Conservation (phyloP, 176 grass and related monocot species). For the Musa beccarii region DNA sequence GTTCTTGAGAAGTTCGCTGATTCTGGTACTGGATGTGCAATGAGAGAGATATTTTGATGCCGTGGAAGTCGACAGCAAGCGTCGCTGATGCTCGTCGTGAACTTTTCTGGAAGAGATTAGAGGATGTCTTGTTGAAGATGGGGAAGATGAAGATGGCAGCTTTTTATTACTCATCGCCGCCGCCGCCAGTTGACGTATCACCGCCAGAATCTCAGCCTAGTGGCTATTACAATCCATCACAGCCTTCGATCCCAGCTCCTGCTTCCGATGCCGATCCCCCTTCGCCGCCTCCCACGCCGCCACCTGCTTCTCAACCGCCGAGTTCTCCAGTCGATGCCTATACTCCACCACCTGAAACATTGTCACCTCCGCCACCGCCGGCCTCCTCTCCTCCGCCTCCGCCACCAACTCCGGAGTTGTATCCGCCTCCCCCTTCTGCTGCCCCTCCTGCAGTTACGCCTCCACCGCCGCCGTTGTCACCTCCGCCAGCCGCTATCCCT, state of each 20-base stretch:
- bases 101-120: too few species aligned
- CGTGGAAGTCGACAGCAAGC: too few species aligned
- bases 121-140: neutral
- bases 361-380: constrained; percentile 23
- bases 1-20: neutral
- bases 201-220: constrained; percentile 17
- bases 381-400: constrained; percentile 24
- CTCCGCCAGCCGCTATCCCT: constrained; percentile 33
- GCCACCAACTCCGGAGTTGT: constrained; percentile 10
- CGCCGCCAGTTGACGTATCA: constrained; percentile 25
- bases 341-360: constrained; percentile 7
- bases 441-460: constrained; percentile 18
- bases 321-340: neutral
- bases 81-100: too few species aligned
- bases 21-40: neutral
- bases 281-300: constrained; percentile 22
- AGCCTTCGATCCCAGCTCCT: constrained; percentile 10
- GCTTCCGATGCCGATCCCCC: constrained; percentile 34
- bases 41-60: neutral
- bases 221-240: neutral
- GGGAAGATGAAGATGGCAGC: neutral
- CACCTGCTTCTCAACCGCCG: constrained; percentile 25
- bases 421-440: constrained; percentile 17
- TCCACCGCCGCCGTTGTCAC: constrained; percentile 25
- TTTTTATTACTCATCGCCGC: constrained; percentile 29